Conservation (phyloP, 2,329 filamentous ascomycete genomes). For the Cordyceps tenuipes region DNA sequence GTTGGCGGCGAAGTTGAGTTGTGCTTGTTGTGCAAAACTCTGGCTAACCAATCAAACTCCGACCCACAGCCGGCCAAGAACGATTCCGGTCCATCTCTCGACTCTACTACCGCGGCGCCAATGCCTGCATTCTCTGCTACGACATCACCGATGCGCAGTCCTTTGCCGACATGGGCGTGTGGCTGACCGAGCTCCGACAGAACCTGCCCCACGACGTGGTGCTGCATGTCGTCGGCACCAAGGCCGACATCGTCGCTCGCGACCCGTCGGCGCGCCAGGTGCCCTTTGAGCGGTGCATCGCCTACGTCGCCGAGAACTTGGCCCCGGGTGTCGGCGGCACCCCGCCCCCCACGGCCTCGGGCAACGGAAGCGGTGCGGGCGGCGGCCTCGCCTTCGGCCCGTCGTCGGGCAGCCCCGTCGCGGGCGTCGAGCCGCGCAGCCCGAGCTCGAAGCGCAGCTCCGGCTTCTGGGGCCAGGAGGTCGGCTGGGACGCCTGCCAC, state of each 20-base stretch:
- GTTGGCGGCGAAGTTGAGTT: neutral
- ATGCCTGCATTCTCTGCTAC: constrained; percentile 90
- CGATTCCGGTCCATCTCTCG: constrained; percentile 90
- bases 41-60: constrained; percentile 12
- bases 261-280: constrained; percentile 75
- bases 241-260: constrained; percentile 80
- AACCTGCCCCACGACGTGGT: constrained; percentile 73
- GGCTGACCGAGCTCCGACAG: constrained; percentile 75
- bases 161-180: constrained; percentile 86
- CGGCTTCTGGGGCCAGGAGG: constrained; percentile 84
- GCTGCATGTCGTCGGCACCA: constrained; percentile 91
- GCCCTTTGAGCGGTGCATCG: constrained; percentile 90
- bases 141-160: constrained; percentile 80
- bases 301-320: constrained; percentile 88
- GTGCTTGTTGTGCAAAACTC: neutral
- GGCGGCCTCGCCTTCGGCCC: constrained; percentile 13
- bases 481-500: constrained; percentile 94
- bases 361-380: constrained; percentile 17
- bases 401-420: constrained; percentile 19
- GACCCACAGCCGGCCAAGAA: constrained; percentile 69
- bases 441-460: constrained; percentile 59
- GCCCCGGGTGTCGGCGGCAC: constrained; percentile 62
- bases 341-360: constrained; percentile 54
- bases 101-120: constrained; percentile 92
- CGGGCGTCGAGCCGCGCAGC: constrained; percentile 41